Conservation (phyloP, 1,284 basidiomycete species). For the Wallemia ichthyophaga region DNA sequence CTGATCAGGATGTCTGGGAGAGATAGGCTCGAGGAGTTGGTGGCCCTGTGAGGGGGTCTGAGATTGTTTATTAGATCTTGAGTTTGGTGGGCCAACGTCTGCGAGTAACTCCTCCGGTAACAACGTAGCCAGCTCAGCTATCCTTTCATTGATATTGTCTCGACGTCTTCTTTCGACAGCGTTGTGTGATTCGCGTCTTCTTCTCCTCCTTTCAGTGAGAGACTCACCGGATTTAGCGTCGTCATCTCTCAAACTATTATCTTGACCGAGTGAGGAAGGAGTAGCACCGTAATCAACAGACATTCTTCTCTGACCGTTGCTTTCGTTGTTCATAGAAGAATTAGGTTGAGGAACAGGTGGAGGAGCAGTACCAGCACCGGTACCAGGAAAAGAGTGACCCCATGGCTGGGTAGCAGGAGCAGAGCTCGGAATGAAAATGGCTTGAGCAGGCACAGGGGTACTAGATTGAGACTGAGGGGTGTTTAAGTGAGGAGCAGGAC, state of each 20-base stretch:
- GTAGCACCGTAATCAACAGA: not conserved
- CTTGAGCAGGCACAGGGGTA: slow-evolving; percentile 1
- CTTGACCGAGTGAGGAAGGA: slow-evolving; percentile 4
- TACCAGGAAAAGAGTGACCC: slow-evolving; percentile 1
- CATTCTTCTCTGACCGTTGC: not conserved
- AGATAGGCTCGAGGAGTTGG: not conserved
- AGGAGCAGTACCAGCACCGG: slow-evolving; percentile 1
- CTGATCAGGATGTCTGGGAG: not conserved
- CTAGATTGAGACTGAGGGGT: not conserved
- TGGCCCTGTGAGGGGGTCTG: not conserved
- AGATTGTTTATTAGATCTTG: not conserved
- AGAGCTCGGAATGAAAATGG: slow-evolving; percentile 3
- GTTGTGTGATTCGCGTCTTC: slow-evolving; percentile 57
- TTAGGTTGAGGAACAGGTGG: not conserved
- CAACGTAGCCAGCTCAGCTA: slow-evolving; percentile 54
- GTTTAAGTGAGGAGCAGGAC: not conserved
- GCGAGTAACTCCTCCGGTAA: slow-evolving; percentile 32
- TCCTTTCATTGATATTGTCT: slow-evolving; percentile 84
- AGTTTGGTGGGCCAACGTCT: slow-evolving; percentile 4
- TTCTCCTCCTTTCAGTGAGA: slow-evolving; percentile 40
- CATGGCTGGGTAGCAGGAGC: slow-evolving; percentile 2
- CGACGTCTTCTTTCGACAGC: slow-evolving; percentile 58
- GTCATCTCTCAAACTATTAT: slow-evolving; percentile 1
- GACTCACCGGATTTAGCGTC: slow-evolving; percentile 10
- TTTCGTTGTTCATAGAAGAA: slow-evolving; percentile 3